Evolutionary conservation across 139 green algal genomes (phyloP).

Genomic region (Micromonas pusilla): DNA sequence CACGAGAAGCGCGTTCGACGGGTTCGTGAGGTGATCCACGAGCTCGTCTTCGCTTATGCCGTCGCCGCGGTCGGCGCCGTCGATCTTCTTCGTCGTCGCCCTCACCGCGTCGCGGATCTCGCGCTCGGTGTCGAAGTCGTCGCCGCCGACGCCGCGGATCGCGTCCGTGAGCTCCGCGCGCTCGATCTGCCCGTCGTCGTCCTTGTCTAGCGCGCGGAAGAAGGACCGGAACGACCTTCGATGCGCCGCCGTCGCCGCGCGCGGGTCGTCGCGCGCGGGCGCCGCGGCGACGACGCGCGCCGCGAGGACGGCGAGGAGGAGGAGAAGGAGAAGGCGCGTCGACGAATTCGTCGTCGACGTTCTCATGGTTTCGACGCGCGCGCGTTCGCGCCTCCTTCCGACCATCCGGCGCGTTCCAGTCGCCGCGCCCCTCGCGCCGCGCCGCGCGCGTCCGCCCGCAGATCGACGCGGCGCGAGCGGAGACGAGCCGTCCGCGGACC

Average conservation of each 20-base stretch:
- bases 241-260: not conserved
- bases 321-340: too few species aligned
- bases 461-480: too few species aligned
- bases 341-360: too few species aligned
- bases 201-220: slow-evolving; percentile 35
- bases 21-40: slow-evolving; percentile 38
- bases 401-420: too few species aligned
- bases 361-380: too few species aligned
- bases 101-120: slow-evolving; percentile 31
- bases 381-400: too few species aligned
- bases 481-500: too few species aligned
- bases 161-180: slow-evolving; percentile 37
- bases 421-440: too few species aligned
- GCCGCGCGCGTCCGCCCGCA: too few species aligned
- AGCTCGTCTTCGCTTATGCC: slow-evolving; percentile 41
- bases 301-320: not conserved
- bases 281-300: not conserved
- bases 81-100: slow-evolving; percentile 35
- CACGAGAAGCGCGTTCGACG: slow-evolving; percentile 9
- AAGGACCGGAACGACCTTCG: slow-evolving; percentile 12
- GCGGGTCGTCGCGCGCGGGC: not conserved
- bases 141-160: slow-evolving; percentile 25
- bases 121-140: slow-evolving; percentile 35
- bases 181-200: slow-evolving; percentile 41
- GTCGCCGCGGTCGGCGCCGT: slow-evolving; percentile 34